phyloP scores from a whole-genome alignment of 768 basidiomycete genomes.

The Collybia sp. region DNA sequence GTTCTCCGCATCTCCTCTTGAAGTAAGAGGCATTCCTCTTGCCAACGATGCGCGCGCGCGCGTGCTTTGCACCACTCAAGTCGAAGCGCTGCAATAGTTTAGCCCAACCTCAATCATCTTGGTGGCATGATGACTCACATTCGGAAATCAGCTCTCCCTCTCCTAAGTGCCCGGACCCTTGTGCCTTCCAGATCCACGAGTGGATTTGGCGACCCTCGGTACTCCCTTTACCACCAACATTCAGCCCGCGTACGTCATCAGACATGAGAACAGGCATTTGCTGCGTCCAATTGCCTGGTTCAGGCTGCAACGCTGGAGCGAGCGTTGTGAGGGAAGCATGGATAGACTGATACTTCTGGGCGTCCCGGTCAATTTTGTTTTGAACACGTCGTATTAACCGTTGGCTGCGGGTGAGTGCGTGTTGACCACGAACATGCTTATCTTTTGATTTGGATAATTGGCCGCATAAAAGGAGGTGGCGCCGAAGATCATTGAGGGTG shows the following conservation, averaged over 20 bases:
- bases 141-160: background rate
- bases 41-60: slow-evolving; percentile 13
- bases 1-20: slow-evolving; percentile 21
- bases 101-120: background rate
- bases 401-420: background rate
- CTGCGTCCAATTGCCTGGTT: background rate
- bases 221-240: background rate
- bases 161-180: background rate
- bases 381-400: background rate
- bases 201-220: background rate
- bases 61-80: slow-evolving; percentile 18
- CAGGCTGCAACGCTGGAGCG: background rate
- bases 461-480: background rate
- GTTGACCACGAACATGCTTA: background rate
- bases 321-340: background rate
- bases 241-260: background rate
- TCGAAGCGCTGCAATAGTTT: slow-evolving; percentile 5
- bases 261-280: background rate
- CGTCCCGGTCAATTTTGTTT: background rate
- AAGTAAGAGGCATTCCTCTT: slow-evolving; percentile 16
- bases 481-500: background rate
- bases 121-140: background rate
- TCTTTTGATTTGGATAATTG: background rate
- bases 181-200: background rate
- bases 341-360: background rate